Conservation (phyloP, 2,329 filamentous ascomycete species). For the Fusarium xyrophilum region DNA sequence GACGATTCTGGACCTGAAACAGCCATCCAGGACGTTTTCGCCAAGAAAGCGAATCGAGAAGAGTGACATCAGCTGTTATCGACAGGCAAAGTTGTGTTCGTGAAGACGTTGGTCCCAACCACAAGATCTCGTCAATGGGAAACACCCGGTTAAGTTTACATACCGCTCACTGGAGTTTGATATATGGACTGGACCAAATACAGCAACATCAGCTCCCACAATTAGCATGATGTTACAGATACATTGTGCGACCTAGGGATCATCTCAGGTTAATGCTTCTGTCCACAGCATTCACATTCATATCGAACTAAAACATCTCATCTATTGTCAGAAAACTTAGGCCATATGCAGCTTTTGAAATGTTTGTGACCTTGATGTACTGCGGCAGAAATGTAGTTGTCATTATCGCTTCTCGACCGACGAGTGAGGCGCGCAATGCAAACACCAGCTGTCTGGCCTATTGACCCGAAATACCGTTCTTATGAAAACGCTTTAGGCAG, state of each 20-base stretch:
- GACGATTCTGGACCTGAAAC: no score
- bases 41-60: background rate
- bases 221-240: background rate
- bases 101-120: no score
- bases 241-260: rapidly evolving
- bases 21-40: background rate
- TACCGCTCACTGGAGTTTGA: background rate
- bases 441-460: background rate
- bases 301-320: background rate
- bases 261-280: rapidly evolving
- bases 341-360: rapidly evolving
- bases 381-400: rapidly evolving
- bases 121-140: no score
- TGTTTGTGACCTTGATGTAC: rapidly evolving
- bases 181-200: no score
- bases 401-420: background rate
- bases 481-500: background rate
- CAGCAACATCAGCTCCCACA: background rate
- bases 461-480: background rate
- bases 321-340: no score
- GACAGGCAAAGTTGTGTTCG: background rate
- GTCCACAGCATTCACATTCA: background rate
- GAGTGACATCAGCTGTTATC: rapidly evolving
- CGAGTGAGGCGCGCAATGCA: background rate
- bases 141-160: background rate